Base-by-base conservation (phyloP, 208 protist genomes). In the Leishmania guyanensis region DNA sequence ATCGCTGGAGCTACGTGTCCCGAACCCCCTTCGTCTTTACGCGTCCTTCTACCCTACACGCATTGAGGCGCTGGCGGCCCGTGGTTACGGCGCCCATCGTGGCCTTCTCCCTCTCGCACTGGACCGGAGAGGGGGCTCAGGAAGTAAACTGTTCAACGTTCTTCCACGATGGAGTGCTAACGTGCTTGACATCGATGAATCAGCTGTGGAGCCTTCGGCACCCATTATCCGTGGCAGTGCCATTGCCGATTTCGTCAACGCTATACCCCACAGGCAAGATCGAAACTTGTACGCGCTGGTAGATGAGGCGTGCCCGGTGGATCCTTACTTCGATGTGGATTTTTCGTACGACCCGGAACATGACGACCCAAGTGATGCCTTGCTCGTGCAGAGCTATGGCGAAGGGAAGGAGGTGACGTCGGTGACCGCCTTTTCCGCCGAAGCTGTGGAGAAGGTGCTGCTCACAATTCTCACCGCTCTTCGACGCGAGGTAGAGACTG, bases 301-400 rank as follows among this genome's bases (percentile, higher is more conserved):
- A 0, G 94, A 97, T 64, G 90, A 96, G 68, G 73, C 81, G 6
- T 81, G 88, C 8, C 81, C 92, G 5, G 85, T 96, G 16, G 94
- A 97, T 77, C 94, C 94, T 3, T 97, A 90, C 79, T 95, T 97
- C 77, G 94, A 97, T 77, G 84, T 97, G 56, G 94, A 97, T 84
- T 92, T 88, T 72, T 72, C 84, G 51, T 90, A 82, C 82, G 53
- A 58, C 72, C 20, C 83, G 17, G 68, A 4, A 0, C 72, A 39
- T 20, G 69, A 86, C 17, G 64, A 29, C 14, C 39, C 80, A 33
- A 53, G 43, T 39, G 78, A 54, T 75, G 75, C 73, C 8, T 60
- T 85, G 36, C 51, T 78, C 26, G 16, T 84, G 33, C 81, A 78
- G 26, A 48, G 60, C 46, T 48, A 1, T 9, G 56, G 73, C 33